Conservation (phyloP, 1,284 basidiomycete genomes). For the Ustilago shanxiensis region DNA sequence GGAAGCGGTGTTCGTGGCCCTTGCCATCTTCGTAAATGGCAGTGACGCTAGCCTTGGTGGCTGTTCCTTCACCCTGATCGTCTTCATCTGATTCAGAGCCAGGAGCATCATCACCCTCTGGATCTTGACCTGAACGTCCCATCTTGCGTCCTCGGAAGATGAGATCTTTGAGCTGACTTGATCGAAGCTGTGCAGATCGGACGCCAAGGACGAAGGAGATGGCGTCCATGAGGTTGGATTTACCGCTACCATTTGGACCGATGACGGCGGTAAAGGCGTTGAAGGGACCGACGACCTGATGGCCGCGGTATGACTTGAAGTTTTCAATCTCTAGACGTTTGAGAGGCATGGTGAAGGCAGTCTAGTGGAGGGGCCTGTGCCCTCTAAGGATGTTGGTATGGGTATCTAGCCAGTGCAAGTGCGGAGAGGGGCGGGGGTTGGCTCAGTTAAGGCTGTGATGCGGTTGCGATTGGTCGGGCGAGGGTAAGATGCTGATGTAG, state of each 20-base stretch:
- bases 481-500: not conserved
- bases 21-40: conserved; percentile 86
- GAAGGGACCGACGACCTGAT: conserved; percentile 90
- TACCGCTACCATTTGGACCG: conserved; percentile 98
- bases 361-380: conserved; percentile 29
- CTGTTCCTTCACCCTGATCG: conserved; percentile 80
- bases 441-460: not conserved
- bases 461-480: too few relatives aligned
- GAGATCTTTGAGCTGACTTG: conserved; percentile 91
- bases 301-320: conserved; percentile 78
- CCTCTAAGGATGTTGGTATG: conserved; percentile 14
- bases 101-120: conserved; percentile 60
- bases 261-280: conserved; percentile 91
- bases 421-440: not conserved
- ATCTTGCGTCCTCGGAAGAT: conserved; percentile 90
- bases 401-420: too few relatives aligned
- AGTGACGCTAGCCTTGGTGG: conserved; percentile 92
- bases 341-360: conserved; percentile 62
- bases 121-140: conserved; percentile 70
- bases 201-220: conserved; percentile 99
- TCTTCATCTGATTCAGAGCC: conserved; percentile 70
- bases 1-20: conserved; percentile 87
- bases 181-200: conserved; percentile 90
- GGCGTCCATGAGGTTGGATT: conserved; percentile 99
- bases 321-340: conserved; percentile 67